Percentiles rank a stretch among this genome's conserved stretches.
Evolutionary conservation across 129 eudicot genomes (phyloP).

Genomic region (Tagetes patula): DNA sequence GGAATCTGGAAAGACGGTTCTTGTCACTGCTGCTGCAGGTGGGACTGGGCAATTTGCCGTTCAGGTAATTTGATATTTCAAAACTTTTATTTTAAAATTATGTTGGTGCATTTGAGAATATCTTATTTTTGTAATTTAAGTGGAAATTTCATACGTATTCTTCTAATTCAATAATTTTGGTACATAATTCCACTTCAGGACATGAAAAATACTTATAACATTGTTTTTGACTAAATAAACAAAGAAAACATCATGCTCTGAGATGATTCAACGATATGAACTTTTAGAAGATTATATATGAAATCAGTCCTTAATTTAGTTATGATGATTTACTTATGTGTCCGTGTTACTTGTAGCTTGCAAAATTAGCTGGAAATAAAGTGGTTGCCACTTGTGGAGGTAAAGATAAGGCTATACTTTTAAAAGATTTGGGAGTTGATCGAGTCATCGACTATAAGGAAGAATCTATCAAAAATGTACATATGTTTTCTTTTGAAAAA

Average conservation of each 20-base stretch:
- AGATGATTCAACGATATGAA: not conserved
- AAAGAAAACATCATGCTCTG: not conserved
- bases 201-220: not conserved
- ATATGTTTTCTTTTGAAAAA: not conserved
- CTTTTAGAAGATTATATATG: not conserved
- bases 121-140: not conserved
- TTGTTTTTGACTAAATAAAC: not conserved
- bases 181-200: not conserved
- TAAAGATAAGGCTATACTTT: constrained; percentile 72
- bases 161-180: not conserved
- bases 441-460: constrained; percentile 86
- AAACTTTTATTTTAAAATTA: not conserved
- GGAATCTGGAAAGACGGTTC: constrained; percentile 79
- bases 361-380: constrained; percentile 94
- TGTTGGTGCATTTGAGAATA: not conserved
- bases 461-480: constrained; percentile 75
- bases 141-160: not conserved
- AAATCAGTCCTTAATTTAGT: not conserved
- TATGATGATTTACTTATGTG: constrained; percentile 16
- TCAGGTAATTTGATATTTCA: constrained; percentile 53
- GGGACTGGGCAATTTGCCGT: constrained; percentile 99
- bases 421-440: constrained; percentile 79
- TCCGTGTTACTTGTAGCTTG: constrained; percentile 52
- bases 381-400: constrained; percentile 99
- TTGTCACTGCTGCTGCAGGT: constrained; percentile 98